Conservation (phyloP, 2,329 filamentous ascomycete species). For the Alternaria incomplexa region DNA sequence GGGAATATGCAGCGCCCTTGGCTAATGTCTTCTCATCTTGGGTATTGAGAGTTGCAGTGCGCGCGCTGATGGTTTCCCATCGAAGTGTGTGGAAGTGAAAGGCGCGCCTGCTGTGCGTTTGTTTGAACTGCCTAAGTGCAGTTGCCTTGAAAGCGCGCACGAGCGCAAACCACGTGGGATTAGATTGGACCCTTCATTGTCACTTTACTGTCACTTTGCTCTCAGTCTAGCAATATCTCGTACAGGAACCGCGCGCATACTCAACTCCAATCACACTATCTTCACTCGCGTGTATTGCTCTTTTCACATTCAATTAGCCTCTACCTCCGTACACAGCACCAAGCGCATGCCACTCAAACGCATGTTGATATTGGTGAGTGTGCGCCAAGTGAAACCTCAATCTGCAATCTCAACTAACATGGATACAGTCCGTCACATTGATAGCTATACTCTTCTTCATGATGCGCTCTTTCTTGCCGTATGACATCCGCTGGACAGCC, state of each 20-base stretch:
- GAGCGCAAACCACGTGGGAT: background rate
- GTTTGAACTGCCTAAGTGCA: background rate
- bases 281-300: background rate
- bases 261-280: background rate
- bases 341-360: background rate
- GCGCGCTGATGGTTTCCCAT: background rate
- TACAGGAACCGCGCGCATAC: background rate
- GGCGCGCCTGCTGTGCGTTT: background rate
- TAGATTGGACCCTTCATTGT: background rate
- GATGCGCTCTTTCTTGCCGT: conserved; percentile 1
- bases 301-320: background rate
- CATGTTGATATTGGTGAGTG: background rate
- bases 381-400: background rate
- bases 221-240: background rate
- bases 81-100: background rate
- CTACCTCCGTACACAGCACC: background rate
- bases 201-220: background rate
- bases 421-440: background rate
- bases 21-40: background rate
- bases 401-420: background rate
- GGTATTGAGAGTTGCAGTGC: background rate
- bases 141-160: background rate
- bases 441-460: background rate
- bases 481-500: conserved; percentile 12
- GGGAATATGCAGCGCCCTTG: background rate